These are phyloP conservation scores for Penicillium coffeae DNA, from an alignment of 495 filamentous ascomycete genomes.

Conservation along the genomic window DNA sequence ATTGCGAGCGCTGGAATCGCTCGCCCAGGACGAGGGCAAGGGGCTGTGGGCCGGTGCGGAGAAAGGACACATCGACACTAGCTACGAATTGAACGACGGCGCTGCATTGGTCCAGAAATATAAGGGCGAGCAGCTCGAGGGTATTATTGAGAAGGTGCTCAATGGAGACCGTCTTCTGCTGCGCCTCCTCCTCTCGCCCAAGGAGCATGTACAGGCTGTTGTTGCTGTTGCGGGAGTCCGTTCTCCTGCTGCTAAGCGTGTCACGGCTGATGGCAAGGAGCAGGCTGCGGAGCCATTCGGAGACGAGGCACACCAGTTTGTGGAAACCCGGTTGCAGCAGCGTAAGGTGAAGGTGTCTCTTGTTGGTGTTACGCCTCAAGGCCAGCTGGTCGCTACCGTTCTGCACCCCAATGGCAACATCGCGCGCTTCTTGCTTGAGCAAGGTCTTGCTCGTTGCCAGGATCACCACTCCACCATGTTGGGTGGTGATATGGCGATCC, in stretches of 20 bases:
- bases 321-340: slow-evolving; percentile 80
- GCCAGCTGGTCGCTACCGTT: slow-evolving; percentile 74
- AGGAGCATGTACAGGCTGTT: slow-evolving; percentile 78
- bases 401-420: slow-evolving; percentile 89
- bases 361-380: slow-evolving; percentile 81
- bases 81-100: slow-evolving; percentile 71
- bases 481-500: slow-evolving; percentile 75
- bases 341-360: slow-evolving; percentile 76
- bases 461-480: slow-evolving; percentile 92
- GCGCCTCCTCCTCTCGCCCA: slow-evolving; percentile 70
- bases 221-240: slow-evolving; percentile 87
- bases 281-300: slow-evolving; percentile 84
- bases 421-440: slow-evolving; percentile 78
- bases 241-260: slow-evolving; percentile 78
- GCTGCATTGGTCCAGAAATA: slow-evolving; percentile 68
- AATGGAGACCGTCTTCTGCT: slow-evolving; percentile 85
- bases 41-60: slow-evolving; percentile 67
- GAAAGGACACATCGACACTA: slow-evolving; percentile 63
- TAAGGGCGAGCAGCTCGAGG: slow-evolving; percentile 75
- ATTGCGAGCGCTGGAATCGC: slow-evolving; percentile 71
- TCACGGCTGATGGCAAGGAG: slow-evolving; percentile 70
- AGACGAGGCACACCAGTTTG: slow-evolving; percentile 78
- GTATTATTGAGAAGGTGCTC: slow-evolving; percentile 81
- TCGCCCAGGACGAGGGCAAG: slow-evolving; percentile 70
- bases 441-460: slow-evolving; percentile 84